These are phyloP conservation scores for Tieghemostelium lacteum DNA, from an alignment of 78 protist species.

Conservation along the genomic window DNA sequence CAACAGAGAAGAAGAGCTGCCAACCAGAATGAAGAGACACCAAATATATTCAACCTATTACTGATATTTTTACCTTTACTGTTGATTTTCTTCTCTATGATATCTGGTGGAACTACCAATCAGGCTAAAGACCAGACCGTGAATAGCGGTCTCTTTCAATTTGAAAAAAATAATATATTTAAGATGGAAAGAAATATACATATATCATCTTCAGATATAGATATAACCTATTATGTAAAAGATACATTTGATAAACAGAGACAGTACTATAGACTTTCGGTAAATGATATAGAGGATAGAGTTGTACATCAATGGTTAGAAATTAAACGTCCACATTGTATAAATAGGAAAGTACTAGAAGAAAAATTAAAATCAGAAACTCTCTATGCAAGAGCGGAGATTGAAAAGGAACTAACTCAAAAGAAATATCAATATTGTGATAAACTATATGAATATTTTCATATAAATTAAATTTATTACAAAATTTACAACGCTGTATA, in stretches of 20 bases:
- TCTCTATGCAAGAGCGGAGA: no score
- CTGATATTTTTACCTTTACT: slow-evolving; percentile 44
- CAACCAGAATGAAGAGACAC: slow-evolving; percentile 5
- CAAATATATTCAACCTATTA: slow-evolving; percentile 25
- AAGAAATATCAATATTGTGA: no score
- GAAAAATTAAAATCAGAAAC: background rate
- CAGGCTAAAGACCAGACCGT: background rate
- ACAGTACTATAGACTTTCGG: background rate
- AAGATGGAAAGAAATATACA: background rate
- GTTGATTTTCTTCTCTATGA: slow-evolving; percentile 16
- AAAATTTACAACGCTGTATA: no score
- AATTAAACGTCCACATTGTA: background rate
- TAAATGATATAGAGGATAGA: background rate
- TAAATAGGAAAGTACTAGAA: background rate
- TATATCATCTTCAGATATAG: background rate
- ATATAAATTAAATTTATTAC: no score
- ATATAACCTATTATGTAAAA: slow-evolving; percentile 23
- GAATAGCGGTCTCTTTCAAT: no score
- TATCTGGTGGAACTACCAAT: slow-evolving; percentile 25
- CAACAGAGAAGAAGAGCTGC: slow-evolving; percentile 3
- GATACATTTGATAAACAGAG: background rate
- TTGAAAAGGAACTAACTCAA: no score
- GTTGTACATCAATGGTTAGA: slow-evolving; percentile 18
- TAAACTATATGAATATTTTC: no score
- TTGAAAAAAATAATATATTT: background rate